These are phyloP conservation scores for Physcomitrium patens DNA, from an alignment of 225 moss, liverwort and hornwort genomes.

Conservation along the genomic window DNA sequence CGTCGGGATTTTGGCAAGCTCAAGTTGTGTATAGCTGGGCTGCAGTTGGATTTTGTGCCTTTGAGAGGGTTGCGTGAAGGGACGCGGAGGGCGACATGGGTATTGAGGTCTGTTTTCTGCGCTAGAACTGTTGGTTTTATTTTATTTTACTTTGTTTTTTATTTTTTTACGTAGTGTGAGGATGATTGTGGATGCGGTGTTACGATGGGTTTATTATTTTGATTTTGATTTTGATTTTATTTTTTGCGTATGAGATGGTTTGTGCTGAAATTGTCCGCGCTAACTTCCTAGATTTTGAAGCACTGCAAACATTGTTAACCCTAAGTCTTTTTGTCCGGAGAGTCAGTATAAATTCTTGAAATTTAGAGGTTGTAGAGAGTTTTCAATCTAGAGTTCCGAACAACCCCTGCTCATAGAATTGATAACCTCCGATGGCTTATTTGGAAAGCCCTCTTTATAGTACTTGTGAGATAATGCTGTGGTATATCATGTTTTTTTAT, in stretches of 20 bases:
- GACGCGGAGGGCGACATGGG: conserved; percentile 24
- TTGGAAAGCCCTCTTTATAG: not conserved
- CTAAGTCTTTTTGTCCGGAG: not conserved
- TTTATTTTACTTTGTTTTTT: no score
- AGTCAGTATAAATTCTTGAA: not conserved
- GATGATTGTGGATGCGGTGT: not conserved
- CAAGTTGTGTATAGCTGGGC: no score
- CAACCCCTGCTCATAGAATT: not conserved
- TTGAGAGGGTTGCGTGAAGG: no score
- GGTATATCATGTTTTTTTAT: not conserved
- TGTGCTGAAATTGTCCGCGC: no score
- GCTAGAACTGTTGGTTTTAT: not conserved
- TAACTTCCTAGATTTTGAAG: no score
- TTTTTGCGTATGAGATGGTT: not conserved
- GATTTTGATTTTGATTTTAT: not conserved
- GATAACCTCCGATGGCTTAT: not conserved
- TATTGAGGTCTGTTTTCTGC: conserved; percentile 26
- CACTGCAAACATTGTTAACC: not conserved
- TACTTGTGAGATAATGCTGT: not conserved
- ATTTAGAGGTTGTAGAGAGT: not conserved
- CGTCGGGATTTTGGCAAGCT: no score
- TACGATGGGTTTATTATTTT: not conserved
- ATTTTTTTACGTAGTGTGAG: not conserved
- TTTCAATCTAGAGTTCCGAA: not conserved
- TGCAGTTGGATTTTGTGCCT: no score